Conservation (phyloP, 202 grass and related monocot species). For the Hordeum pubiflorum region DNA sequence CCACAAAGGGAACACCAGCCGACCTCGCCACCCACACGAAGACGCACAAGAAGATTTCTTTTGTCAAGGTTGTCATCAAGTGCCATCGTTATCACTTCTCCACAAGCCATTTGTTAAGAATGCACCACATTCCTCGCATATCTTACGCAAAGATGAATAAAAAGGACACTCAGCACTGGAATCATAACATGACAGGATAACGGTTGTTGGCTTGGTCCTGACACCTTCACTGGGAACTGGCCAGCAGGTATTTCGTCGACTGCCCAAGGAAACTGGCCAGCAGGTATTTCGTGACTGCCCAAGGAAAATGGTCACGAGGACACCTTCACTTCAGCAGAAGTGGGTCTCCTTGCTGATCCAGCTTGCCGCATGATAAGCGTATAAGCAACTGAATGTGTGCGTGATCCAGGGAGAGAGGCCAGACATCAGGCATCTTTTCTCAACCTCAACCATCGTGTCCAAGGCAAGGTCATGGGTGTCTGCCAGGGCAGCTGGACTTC, state of each 20-base stretch:
- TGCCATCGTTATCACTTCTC: too few relatives aligned
- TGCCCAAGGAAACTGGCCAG: too few relatives aligned
- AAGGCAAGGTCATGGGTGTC: background rate
- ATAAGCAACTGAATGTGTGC: background rate
- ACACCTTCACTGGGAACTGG: background rate
- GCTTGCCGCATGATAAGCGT: background rate
- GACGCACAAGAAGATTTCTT: too few relatives aligned
- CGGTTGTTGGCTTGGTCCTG: too few relatives aligned
- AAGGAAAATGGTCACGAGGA: background rate
- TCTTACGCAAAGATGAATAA: background rate
- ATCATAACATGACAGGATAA: constrained; percentile 5
- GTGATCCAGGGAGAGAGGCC: background rate
- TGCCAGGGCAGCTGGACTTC: background rate
- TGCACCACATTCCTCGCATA: background rate
- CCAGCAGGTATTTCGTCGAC: background rate
- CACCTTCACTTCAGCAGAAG: background rate
- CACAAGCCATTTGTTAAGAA: background rate
- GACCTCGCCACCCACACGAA: too few relatives aligned
- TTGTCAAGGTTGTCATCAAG: background rate
- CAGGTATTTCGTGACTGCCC: background rate
- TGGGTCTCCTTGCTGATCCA: background rate
- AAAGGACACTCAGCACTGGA: background rate
- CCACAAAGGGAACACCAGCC: too few relatives aligned
- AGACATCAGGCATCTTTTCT: background rate
- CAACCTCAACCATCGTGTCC: background rate